phyloP scores from a whole-genome alignment of 345 rosid genomes.

The Boechera retrofracta region DNA sequence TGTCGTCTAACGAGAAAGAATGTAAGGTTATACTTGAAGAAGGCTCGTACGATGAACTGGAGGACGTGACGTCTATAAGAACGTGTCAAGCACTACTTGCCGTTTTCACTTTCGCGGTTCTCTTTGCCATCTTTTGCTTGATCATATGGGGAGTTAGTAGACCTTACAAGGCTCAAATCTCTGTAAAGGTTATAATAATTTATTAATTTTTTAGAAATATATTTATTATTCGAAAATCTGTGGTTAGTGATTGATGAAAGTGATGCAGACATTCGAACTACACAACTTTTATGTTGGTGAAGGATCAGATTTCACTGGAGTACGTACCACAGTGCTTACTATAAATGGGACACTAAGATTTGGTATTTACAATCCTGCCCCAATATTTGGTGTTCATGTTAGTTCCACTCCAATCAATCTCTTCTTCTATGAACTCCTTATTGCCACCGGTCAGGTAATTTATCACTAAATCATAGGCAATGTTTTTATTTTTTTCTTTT shows the following conservation, averaged over 20 bases:
- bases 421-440: conserved; percentile 56
- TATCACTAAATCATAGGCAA: too few relatives aligned
- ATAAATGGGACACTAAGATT: conserved; percentile 67
- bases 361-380: conserved; percentile 72
- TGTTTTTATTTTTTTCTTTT: too few relatives aligned
- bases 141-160: conserved; percentile 84
- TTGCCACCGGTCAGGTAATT: conserved; percentile 72
- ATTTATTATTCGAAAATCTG: neutral
- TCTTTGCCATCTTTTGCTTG: conserved; percentile 71
- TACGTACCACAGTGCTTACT: conserved; percentile 72
- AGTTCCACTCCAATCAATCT: conserved; percentile 68
- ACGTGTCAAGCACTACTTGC: conserved; percentile 67
- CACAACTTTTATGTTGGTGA: conserved; percentile 66
- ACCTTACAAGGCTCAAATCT: conserved; percentile 69
- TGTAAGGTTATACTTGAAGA: conserved; percentile 75
- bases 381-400: conserved; percentile 78
- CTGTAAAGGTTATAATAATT: conserved; percentile 59
- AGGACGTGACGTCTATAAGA: conserved; percentile 60
- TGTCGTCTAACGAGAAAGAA: conserved; percentile 60
- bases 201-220: too few relatives aligned
- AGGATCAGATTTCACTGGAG: conserved; percentile 78
- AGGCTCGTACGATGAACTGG: conserved; percentile 68
- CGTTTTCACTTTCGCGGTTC: conserved; percentile 52
- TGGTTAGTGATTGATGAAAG: neutral
- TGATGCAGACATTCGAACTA: conserved; percentile 68